A percentile compares a stretch with the other conserved stretches of the same genome.
Evolutionary conservation across 192 early-diverging fungal species (phyloP).

Genomic region (Coemansia interrupta): DNA sequence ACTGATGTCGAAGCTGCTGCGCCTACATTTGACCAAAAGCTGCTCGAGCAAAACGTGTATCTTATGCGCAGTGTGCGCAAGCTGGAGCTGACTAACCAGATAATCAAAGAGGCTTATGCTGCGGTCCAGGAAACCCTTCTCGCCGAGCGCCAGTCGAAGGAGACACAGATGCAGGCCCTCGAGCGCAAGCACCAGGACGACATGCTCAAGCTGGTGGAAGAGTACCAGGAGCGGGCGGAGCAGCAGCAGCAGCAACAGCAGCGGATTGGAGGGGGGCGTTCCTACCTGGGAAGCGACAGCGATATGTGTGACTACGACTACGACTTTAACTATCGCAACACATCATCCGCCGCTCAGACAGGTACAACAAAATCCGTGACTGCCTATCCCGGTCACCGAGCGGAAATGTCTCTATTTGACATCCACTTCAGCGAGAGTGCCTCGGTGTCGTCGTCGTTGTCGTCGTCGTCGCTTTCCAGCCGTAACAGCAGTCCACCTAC

Average conservation of each 20-base stretch:
- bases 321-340: neutral
- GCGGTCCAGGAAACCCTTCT: constrained; percentile 48
- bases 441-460: neutral
- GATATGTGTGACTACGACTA: constrained; percentile 11
- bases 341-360: too few species aligned
- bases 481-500: neutral
- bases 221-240: constrained; percentile 23
- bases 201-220: constrained; percentile 25
- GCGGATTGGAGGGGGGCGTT: constrained; percentile 14
- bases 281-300: constrained; percentile 5
- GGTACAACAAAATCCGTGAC: constrained; percentile 6
- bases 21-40: constrained; percentile 8
- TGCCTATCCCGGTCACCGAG: neutral
- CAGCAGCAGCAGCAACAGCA: neutral
- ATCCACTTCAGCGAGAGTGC: neutral
- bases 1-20: constrained; percentile 7
- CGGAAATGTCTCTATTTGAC: neutral
- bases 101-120: constrained; percentile 43
- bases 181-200: constrained; percentile 45
- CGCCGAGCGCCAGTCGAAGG: constrained; percentile 44
- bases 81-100: constrained; percentile 52
- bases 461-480: too few species aligned
- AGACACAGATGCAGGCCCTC: constrained; percentile 25
- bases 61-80: constrained; percentile 48
- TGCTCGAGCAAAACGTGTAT: constrained; percentile 27